Percentiles rank a stretch among this genome's conserved stretches.
These are phyloP conservation scores for Aureobasidium sp. DNA, from an alignment of 2,329 filamentous ascomycete genomes.

Conservation along the genomic window DNA sequence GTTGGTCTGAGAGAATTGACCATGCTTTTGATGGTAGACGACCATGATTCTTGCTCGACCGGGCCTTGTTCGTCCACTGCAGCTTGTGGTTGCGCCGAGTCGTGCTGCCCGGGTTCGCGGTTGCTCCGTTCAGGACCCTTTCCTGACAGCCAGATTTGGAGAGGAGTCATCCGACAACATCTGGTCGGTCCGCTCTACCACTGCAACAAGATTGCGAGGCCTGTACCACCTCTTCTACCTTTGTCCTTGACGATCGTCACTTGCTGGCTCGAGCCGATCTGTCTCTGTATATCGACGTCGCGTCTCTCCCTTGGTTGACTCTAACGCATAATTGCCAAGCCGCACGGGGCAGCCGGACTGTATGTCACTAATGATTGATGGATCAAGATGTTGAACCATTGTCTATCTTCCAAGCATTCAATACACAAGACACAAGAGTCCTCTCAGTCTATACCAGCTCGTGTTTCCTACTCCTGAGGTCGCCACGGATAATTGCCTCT, in stretches of 20 bases:
- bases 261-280: neutral
- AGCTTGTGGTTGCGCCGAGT: conserved; percentile 2
- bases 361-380: neutral
- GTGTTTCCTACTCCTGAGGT: too few relatives aligned
- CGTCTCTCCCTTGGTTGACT: conserved; percentile 6
- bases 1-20: conserved; percentile 14
- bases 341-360: neutral
- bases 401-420: too few relatives aligned
- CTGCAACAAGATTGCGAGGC: neutral
- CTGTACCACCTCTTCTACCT: conserved; percentile 1
- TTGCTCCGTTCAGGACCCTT: conserved; percentile 13
- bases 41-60: conserved; percentile 16
- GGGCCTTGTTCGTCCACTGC: neutral
- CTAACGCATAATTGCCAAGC: neutral
- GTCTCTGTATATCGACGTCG: neutral
- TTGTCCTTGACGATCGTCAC: neutral
- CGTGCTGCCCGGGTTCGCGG: conserved; percentile 1
- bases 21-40: conserved; percentile 17
- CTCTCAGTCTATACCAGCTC: too few relatives aligned
- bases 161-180: conserved; percentile 14
- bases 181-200: neutral
- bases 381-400: too few relatives aligned
- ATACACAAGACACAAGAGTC: too few relatives aligned
- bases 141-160: conserved; percentile 9
- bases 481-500: too few relatives aligned